Base-by-base conservation (phyloP, 352 stramenopile species). In the Lagenidium sp. region DNA sequence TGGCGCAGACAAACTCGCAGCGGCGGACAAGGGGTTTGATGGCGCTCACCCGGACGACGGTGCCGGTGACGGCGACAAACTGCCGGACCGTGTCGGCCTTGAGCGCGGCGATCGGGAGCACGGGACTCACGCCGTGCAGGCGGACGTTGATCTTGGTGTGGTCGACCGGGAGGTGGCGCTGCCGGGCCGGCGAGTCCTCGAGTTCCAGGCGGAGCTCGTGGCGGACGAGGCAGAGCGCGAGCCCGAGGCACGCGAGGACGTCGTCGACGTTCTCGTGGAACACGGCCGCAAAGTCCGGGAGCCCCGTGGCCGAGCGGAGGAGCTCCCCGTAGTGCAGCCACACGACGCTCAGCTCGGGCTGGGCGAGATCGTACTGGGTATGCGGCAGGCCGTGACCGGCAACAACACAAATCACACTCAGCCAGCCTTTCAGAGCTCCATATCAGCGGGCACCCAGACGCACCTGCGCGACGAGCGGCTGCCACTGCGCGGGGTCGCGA, bases 1-100 rank as follows among this genome's bases (percentile, higher is more conserved):
- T 71, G 10, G 51, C 48, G 30, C 77, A 89, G 6, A 63, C 44
- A 59, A 89, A 89, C 20, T 78, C 66, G 43, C 77, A 83, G 25
- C 63, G 57, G 28, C 64, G 50, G 19, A 84, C 73, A 16, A 82
- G 45, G 4, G 73, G 72, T 30, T 74, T 70, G 50, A 86, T 79
- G 5, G 59, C 65, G 18, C 66, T 75, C 26, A 82, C 70, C 2
- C 73, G 63, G n/a, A 84, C 69, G 18, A 86, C 66, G 3, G 60
- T 86, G 42, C 55, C 55, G 3, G 40, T 61, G 46, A 64, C 47
- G 8, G 53, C 57, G 21, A 85, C 63, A 30, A 88, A 73, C 28
- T 73, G 55, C 39, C 65, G 68, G 12, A 83, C 55, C 4, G 64
- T 49, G 49, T 70, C 55, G 10, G 69, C 53, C 50, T 80, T 81